phyloP scores from a whole-genome alignment of 495 filamentous ascomycete species.

The Poronia punctata region DNA sequence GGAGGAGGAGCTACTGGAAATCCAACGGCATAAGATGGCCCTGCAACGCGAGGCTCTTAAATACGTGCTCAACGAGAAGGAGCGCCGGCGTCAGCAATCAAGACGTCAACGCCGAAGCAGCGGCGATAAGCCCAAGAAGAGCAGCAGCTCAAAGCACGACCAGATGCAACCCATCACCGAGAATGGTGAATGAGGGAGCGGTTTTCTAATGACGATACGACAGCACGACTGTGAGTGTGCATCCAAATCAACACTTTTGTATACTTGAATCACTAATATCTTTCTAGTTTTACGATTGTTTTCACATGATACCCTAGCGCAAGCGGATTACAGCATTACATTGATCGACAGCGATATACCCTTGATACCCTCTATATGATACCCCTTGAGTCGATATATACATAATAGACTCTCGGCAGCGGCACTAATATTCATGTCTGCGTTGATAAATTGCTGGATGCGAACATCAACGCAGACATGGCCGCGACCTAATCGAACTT shows the following conservation, averaged over 20 bases:
- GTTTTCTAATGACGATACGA: slow-evolving; percentile 10
- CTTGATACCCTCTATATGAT: no score
- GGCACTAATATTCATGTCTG: not conserved
- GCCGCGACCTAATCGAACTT: slow-evolving; percentile 5
- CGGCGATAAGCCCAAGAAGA: slow-evolving; percentile 34
- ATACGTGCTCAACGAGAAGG: slow-evolving; percentile 40
- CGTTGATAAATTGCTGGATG: not conserved
- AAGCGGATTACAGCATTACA: not conserved
- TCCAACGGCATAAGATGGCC: slow-evolving; percentile 37
- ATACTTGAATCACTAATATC: slow-evolving; percentile 1
- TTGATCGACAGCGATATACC: no score
- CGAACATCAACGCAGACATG: no score
- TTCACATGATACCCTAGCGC: slow-evolving; percentile 2
- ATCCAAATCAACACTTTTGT: not conserved
- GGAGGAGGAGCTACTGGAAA: slow-evolving; percentile 35
- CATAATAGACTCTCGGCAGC: slow-evolving; percentile 1
- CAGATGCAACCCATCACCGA: slow-evolving; percentile 46
- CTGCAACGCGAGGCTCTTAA: slow-evolving; percentile 41
- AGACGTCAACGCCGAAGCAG: slow-evolving; percentile 25
- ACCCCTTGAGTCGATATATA: no score
- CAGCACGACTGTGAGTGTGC: slow-evolving; percentile 21
- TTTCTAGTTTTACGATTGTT: not conserved
- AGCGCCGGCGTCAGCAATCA: slow-evolving; percentile 30
- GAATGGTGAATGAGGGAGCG: slow-evolving; percentile 23
- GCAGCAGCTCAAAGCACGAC: slow-evolving; percentile 30